Percentiles rank a stretch among this genome's conserved stretches.
phyloP scores from a whole-genome alignment of 73 alveolate genomes.

The Tetrahymena malaccensis region DNA sequence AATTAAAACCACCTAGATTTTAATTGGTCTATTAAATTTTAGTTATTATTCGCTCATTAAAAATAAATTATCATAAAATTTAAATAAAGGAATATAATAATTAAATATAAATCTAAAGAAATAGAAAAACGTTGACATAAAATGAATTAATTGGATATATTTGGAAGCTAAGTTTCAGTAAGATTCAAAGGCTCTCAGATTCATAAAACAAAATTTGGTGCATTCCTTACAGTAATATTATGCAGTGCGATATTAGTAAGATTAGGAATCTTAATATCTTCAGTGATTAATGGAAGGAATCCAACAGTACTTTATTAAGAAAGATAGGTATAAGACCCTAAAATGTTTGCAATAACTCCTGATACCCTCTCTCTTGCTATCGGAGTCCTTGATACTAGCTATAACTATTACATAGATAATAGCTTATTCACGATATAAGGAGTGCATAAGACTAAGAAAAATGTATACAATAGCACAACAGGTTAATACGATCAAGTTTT shows the following conservation, averaged over 20 bases:
- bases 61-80: too few relatives aligned
- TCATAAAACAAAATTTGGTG: not conserved
- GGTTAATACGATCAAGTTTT: not conserved
- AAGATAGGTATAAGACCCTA: not conserved
- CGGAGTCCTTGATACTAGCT: not conserved
- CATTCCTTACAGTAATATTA: not conserved
- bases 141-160: not conserved
- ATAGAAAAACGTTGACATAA: not conserved
- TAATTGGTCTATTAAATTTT: too few relatives aligned
- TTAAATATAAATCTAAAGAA: not conserved
- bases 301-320: not conserved
- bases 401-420: not conserved
- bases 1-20: too few relatives aligned
- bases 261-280: not conserved
- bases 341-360: not conserved
- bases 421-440: not conserved
- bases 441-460: not conserved
- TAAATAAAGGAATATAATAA: too few relatives aligned
- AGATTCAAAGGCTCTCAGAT: not conserved
- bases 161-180: not conserved
- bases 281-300: not conserved
- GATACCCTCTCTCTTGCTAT: not conserved
- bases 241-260: not conserved
- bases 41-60: too few relatives aligned
- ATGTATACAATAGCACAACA: not conserved